Conservation (phyloP, 345 rosid genomes). For the Euphorbia peplus region DNA sequence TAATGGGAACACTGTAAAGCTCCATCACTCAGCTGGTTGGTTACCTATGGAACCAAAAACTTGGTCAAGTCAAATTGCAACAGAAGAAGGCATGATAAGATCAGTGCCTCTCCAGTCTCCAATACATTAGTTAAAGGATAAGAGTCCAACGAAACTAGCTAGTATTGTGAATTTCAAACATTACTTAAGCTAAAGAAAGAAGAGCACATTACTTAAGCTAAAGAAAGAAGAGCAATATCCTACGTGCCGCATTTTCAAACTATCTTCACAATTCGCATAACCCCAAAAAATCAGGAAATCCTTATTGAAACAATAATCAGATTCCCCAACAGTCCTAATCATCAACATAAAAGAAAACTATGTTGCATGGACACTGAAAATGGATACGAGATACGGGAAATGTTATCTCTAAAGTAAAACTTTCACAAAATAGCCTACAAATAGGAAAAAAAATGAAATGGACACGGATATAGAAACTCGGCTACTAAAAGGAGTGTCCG, state of each 20-base stretch:
- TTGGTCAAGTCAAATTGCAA: conserved; percentile 13
- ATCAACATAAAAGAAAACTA: no score
- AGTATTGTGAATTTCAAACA: not conserved
- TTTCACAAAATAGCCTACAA: no score
- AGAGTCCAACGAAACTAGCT: not conserved
- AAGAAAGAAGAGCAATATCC: not conserved
- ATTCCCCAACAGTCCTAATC: not conserved
- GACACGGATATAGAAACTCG: no score
- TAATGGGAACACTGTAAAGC: conserved; percentile 13
- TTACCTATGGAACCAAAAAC: conserved; percentile 12
- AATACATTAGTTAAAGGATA: not conserved
- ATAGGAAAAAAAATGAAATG: no score
- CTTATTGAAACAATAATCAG: not conserved
- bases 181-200: not conserved
- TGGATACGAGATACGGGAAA: no score
- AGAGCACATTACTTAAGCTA: not conserved
- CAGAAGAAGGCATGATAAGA: not conserved
- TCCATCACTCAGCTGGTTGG: conserved; percentile 16
- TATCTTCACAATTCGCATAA: not conserved
- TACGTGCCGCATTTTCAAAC: not conserved
- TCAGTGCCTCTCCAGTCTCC: not conserved
- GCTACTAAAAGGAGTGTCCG: no score
- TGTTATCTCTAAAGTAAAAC: no score
- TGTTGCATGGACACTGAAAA: no score
- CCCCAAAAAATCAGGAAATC: not conserved